Base-by-base conservation (phyloP, 2,329 filamentous ascomycete species). In the Bipolaris sorokiniana region DNA sequence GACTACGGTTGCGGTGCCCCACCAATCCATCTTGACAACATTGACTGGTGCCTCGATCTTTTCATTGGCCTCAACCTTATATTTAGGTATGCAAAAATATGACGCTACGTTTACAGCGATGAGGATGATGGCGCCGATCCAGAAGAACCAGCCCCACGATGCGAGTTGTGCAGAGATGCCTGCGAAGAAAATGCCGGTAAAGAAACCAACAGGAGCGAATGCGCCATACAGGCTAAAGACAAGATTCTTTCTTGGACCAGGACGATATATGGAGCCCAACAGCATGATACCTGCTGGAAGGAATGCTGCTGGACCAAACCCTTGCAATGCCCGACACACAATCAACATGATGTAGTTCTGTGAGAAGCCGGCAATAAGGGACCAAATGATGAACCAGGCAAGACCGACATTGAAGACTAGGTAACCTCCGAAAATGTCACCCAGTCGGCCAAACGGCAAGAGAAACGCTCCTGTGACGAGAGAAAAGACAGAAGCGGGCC, bases 301-400 rank as follows among this genome's bases (percentile, higher is more conserved):
- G 59, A 90, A 91, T 0, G 90, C 89, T 0, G 90, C 88, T 1
- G 88, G 83, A 0, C 89, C 90, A 9, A 94, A 76, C 0, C 90
- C 90, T 73, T 92, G 89, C 41, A 92, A 77, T 7, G 90, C 90
- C 50, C 90, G 87, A 69, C 87, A 90, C 52, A 89, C 80, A 63
- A 91, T 88, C 59, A 93, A 80, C 87, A 92, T 90, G 48, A 86
- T 73, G 58, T 87, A 83, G 74, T 85, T 88, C 51, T 80, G 78
- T 56, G 86, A 88, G 76, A 93, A 91, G 10, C 90, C 90, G 15
- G 84, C 84, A 51, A 91, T 78, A 51, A 93, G 76, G 9, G 85
- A 87, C 85, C 90, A 93, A 36, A 88, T 61, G 7, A 85, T 73
- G 48, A 91, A 83, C 90, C 90, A 84, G 4, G 72, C 63, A 56